Evolutionary conservation across 352 stramenopile genomes (phyloP).

Genomic region (Phytophthora pseudosyringae): DNA sequence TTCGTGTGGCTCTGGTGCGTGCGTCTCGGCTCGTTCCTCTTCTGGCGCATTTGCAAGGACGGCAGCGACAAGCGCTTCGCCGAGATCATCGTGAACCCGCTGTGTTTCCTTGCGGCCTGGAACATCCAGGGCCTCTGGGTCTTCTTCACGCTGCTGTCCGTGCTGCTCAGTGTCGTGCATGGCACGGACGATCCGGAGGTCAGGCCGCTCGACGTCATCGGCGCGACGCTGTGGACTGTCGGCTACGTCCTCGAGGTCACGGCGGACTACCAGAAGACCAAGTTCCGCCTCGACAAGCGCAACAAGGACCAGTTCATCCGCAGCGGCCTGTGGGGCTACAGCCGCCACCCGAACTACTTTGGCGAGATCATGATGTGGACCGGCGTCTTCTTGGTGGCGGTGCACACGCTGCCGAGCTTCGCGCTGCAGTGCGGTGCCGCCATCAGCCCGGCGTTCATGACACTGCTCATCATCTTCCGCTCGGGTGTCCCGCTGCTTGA

Average conservation of each 20-base stretch:
- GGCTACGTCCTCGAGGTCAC: constrained; percentile 79
- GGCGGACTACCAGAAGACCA: constrained; percentile 84
- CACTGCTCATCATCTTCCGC: constrained; percentile 68
- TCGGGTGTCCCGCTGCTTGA: constrained; percentile 86
- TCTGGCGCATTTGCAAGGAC: constrained; percentile 64
- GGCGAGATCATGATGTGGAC: constrained; percentile 93
- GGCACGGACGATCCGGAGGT: constrained; percentile 32
- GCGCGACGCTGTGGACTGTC: constrained; percentile 56
- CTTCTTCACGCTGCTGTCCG: constrained; percentile 71
- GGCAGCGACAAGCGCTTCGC: constrained; percentile 80
- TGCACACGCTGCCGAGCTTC: constrained; percentile 49
- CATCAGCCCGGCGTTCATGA: constrained; percentile 73
- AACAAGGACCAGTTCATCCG: constrained; percentile 87
- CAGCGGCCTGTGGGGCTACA: constrained; percentile 87
- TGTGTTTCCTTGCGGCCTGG: constrained; percentile 82
- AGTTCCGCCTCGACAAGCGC: constrained; percentile 62
- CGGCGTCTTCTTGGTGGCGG: constrained; percentile 59
- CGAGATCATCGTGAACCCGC: constrained; percentile 63
- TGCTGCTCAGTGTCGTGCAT: constrained; percentile 63
- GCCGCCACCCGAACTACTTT: constrained; percentile 94
- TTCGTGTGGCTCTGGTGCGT: constrained; percentile 84
- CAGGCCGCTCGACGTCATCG: constrained; percentile 51
- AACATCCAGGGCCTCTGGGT: constrained; percentile 87
- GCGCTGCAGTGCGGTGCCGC: constrained; percentile 48
- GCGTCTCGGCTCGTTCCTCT: constrained; percentile 81